Evolutionary conservation across 345 rosid genomes (phyloP).

Genomic region (Pseudoturritis turrita): DNA sequence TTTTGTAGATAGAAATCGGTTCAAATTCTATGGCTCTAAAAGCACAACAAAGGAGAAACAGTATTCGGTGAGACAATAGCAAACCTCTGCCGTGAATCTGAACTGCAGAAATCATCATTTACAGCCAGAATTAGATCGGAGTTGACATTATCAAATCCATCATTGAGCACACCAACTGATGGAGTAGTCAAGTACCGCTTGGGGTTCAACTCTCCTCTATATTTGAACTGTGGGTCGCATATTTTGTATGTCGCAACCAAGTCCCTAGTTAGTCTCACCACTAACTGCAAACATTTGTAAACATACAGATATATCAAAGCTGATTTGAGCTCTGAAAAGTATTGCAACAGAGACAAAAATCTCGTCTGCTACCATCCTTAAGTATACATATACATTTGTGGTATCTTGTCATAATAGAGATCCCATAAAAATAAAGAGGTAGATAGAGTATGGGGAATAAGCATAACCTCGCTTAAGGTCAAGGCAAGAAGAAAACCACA

Average conservation of each 20-base stretch:
- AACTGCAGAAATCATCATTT: slow-evolving; percentile 64
- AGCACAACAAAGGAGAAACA: slow-evolving; percentile 16
- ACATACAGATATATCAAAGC: slow-evolving; percentile 11
- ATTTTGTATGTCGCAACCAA: slow-evolving; percentile 80
- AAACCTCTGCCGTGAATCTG: slow-evolving; percentile 79
- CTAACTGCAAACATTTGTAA: slow-evolving; percentile 79
- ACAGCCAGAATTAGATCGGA: slow-evolving; percentile 92
- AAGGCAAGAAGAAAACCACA: slow-evolving; percentile 1
- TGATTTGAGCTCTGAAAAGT: slow-evolving; percentile 9
- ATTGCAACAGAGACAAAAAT: slow-evolving; percentile 2
- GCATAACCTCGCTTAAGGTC: background rate
- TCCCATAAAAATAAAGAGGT: background rate
- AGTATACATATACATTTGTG: slow-evolving; percentile 2
- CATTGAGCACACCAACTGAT: slow-evolving; percentile 84
- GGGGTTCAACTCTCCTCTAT: slow-evolving; percentile 88
- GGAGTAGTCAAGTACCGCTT: slow-evolving; percentile 97
- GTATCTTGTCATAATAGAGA: background rate
- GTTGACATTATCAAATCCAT: slow-evolving; percentile 90
- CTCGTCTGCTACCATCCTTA: background rate
- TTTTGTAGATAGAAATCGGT: background rate
- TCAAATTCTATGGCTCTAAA: slow-evolving; percentile 2
- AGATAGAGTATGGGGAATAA: background rate
- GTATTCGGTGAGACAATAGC: slow-evolving; percentile 11
- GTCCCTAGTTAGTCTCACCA: slow-evolving; percentile 77
- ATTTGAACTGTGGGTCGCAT: slow-evolving; percentile 89